phyloP scores from a whole-genome alignment of 2,329 filamentous ascomycete species.

The Colletotrichum tamarilloi region DNA sequence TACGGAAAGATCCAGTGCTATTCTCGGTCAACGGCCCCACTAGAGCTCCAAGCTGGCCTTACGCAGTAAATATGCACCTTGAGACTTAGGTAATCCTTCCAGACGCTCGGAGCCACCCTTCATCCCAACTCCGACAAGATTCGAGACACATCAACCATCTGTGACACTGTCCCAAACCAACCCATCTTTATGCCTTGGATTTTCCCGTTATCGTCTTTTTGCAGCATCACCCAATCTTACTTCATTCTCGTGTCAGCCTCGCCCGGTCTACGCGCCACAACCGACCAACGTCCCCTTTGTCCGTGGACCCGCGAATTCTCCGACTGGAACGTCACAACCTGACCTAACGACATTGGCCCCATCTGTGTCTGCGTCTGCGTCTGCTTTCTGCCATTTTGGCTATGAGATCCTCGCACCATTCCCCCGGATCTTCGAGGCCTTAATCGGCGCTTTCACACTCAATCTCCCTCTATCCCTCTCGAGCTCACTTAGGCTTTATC shows the following conservation, averaged over 20 bases:
- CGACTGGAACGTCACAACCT: constrained; percentile 23
- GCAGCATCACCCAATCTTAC: constrained; percentile 18
- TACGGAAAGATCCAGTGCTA: neutral
- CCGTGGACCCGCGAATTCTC: constrained; percentile 25
- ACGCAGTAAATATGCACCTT: neutral
- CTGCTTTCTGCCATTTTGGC: constrained; percentile 25
- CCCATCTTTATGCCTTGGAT: constrained; percentile 27
- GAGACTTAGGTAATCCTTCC: constrained; percentile 25
- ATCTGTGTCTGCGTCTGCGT: neutral
- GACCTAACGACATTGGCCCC: neutral
- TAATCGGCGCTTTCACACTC: constrained; percentile 17
- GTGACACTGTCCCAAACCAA: constrained; percentile 34
- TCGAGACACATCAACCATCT: constrained; percentile 33
- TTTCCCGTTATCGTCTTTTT: constrained; percentile 10
- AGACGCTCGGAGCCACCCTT: constrained; percentile 32
- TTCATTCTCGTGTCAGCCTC: constrained; percentile 31
- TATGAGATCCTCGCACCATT: constrained; percentile 24
- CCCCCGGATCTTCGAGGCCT: constrained; percentile 32
- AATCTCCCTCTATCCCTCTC: constrained; percentile 10
- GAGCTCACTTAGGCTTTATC: neutral
- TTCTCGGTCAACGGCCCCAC: neutral
- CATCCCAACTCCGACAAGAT: constrained; percentile 31
- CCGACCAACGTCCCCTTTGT: neutral
- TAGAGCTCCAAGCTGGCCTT: neutral
- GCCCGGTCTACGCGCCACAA: constrained; percentile 5